Base-by-base conservation (phyloP, 1,284 basidiomycete genomes). In the Cryptococcus sp. region DNA sequence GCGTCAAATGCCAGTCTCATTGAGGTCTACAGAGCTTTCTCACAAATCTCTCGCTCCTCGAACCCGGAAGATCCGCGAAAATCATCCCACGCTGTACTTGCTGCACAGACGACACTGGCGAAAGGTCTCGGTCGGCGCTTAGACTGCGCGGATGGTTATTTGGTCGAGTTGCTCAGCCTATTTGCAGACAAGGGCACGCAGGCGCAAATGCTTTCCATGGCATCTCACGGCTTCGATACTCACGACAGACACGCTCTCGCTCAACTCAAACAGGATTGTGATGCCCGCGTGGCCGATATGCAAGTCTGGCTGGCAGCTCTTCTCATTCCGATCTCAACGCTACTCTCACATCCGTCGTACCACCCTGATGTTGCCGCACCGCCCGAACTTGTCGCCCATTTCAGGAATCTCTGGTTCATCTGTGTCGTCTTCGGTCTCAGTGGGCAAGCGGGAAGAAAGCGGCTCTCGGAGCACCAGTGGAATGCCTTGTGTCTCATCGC, bases 361-460 rank as follows among this genome's bases (percentile, higher is more conserved):
- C 83, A 85, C 55, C 87, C 89, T 1, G 84, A 88, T 42, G 62
- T 81, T 15, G 76, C 83, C 40, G 75, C 88, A 19, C 83, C 86
- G 3, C 72, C 84, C 1, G 87, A 87, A 47, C 75, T 91, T n/a
- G 87, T 90, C 4, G 83, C 86, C 4, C 82, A 92, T 19, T 99
- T 97, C 84, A 85, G 94, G 49, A 93, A 93, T 74, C 84, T 94
- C 80, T 99, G 95, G 95, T 92, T 96, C 78, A 79, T 97, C 15
- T 92, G 90, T 69, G 85, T 90, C 19, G 72, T 71, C 16, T 76
- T 78, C 54, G 72, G 70, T 10, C 83, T 97, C 16, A 93, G 93
- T 69, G 86, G 88, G 40, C 88, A 92, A 64, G 87, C 76, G 57
- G 81, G 64, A 61, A 65, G 65, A 46, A 71, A 73, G 42, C 54